A percentile compares a stretch with the other conserved stretches of the same genome.
Conservation (phyloP, 768 basidiomycete species). For the Tulasnella sp. region DNA sequence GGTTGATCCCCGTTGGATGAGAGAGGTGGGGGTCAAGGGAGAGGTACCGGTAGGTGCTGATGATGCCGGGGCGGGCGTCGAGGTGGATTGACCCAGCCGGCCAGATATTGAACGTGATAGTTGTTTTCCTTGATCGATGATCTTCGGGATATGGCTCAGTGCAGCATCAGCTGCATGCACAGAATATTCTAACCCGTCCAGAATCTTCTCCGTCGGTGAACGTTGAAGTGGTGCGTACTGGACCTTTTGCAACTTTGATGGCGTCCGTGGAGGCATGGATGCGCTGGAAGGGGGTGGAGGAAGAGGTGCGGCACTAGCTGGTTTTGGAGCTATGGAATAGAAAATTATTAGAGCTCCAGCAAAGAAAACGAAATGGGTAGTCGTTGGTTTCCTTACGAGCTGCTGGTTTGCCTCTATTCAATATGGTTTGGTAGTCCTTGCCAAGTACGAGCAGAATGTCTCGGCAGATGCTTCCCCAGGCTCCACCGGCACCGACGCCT, state of each 20-base stretch:
- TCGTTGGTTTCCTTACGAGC: neutral
- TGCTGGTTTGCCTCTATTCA: slow-evolving; percentile 45
- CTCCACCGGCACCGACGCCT: slow-evolving; percentile 36
- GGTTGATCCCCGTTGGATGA: neutral
- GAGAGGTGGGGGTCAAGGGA: neutral
- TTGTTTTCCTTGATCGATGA: neutral
- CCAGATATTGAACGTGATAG: neutral
- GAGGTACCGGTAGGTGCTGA: neutral
- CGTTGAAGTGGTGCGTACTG: slow-evolving; percentile 2
- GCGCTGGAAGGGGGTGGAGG: neutral
- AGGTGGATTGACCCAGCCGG: neutral
- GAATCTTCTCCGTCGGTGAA: neutral
- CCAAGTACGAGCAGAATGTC: slow-evolving; percentile 56
- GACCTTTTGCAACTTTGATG: neutral
- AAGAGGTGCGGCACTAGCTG: neutral
- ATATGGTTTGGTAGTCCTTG: slow-evolving; percentile 57
- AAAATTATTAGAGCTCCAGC: neutral
- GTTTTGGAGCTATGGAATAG: neutral
- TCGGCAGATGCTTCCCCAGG: slow-evolving; percentile 56
- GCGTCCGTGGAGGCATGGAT: neutral
- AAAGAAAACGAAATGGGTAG: neutral
- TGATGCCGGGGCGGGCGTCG: neutral
- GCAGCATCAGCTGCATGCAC: neutral
- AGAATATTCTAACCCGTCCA: slow-evolving; percentile 3
- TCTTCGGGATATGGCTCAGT: neutral